Base-by-base conservation (phyloP, 1,284 basidiomycete genomes). In the Malassezia psittaci region DNA sequence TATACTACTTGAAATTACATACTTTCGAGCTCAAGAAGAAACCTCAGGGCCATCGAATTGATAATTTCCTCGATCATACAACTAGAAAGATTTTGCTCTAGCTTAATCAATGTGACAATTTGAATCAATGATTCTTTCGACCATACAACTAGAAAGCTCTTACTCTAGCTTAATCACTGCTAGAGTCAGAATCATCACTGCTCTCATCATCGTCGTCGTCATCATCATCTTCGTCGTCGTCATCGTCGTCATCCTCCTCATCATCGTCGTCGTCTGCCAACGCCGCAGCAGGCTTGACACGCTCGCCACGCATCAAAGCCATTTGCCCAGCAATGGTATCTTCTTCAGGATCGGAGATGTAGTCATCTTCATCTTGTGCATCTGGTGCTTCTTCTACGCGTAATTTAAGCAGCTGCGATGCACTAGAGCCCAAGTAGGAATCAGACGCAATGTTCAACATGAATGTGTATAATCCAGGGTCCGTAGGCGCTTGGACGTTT, bases 401-500 rank as follows among this genome's bases (percentile, higher is more conserved):
- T 7, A 83, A 53, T 61, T 67, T 65, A 40, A 74, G 62, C 54
- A 61, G 58, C 48, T 64, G 56, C 13, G 21, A 19, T 0, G 68
- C 80, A 68, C 93, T 89, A 59, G 86, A 86, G 6, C 87, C 90
- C 7, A 94, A 34, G 72, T 86, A 88, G 0, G 88, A 88, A 76
- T 96, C 91, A 72, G 85, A 89, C 62, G 87, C 78, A 49, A 94
- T 77, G 66, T 87, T 83, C 0, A 88, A 81, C 66, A 87, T 87
- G 84, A 96, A 96, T 6, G 87, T 87, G 76, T 91, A 91, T 49
- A 87, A 69, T 13, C 89, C 90, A 1, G 85, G 81, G 52, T 83
- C 82, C 12, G 85, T 86, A 1, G 94, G 94, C 0, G 90, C 91
- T 76, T 96, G 90, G 82, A 98, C 96, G 69, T 90, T 88, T 41